These are phyloP conservation scores for Aureoboletus auriporus DNA, from an alignment of 768 basidiomycete species.

Conservation along the genomic window DNA sequence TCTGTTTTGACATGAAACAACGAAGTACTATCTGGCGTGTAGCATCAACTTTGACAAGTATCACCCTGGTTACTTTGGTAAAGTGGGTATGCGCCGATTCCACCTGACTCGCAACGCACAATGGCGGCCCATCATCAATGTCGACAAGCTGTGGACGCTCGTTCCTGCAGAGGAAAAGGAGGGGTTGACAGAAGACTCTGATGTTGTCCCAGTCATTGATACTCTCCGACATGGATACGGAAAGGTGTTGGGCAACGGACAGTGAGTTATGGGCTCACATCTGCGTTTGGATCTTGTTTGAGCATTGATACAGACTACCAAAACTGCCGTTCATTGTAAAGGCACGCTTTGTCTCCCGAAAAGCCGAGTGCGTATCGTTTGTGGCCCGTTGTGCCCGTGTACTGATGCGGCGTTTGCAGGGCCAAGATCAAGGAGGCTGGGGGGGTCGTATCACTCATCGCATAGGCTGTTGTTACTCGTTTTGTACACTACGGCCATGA, in stretches of 20 bases:
- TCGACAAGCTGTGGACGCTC: constrained; percentile 95
- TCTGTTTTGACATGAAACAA: background rate
- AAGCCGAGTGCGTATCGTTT: constrained; percentile 61
- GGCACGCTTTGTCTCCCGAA: constrained; percentile 89
- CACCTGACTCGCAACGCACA: constrained; percentile 87
- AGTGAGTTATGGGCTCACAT: constrained; percentile 44
- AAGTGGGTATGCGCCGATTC: constrained; percentile 99
- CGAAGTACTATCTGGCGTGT: constrained; percentile 1
- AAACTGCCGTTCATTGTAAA: constrained; percentile 96
- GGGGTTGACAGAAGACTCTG: constrained; percentile 65
- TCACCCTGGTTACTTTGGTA: constrained; percentile 99
- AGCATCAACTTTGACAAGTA: constrained; percentile 98
- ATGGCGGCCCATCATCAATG: constrained; percentile 97
- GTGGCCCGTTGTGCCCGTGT: constrained; percentile 14
- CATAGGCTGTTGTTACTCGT: constrained; percentile 43
- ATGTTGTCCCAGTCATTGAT: constrained; percentile 94
- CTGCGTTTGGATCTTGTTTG: background rate
- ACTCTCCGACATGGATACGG: constrained; percentile 79
- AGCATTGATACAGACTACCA: constrained; percentile 54
- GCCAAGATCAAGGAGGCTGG: constrained; percentile 89
- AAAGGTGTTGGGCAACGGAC: constrained; percentile 94
- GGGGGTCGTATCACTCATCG: constrained; percentile 89
- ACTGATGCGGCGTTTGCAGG: constrained; percentile 30
- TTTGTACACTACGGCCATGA: too few species aligned
- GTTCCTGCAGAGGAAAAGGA: constrained; percentile 83